Evolutionary conservation across 768 basidiomycete genomes (phyloP), one percentile per base, ranked within the genome.

Genomic region (Naganishia antarctica): DNA sequence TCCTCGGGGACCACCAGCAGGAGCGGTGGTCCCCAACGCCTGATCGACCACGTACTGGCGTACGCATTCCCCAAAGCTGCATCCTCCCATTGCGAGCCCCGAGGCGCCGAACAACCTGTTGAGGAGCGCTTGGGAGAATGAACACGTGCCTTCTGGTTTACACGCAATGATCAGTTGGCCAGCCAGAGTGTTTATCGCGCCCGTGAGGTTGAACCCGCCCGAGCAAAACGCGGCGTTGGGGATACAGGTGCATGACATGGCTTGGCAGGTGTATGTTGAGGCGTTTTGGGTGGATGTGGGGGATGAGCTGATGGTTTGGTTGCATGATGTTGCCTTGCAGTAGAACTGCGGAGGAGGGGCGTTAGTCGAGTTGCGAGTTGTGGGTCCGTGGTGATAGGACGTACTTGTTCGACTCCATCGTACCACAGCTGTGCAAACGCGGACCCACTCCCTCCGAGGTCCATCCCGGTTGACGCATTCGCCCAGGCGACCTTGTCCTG

Each of bases 41-140:
- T 75, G 79, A 72, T 91, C 87, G 61, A 96, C 85, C 40, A 88
- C 85, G 63, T 81, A 82, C 74, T 94, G 91, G 3, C 82, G 79
- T 16, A 96, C 86, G 76, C 93, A 96, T 78, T 97, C 93, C 26
- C 93, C 93, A 69, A 87, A 93, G 0, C 79, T 80, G 76, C 93
- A 97, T 0, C 83, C 84, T 59, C 82, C 81, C 11, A 97, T 80
- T 6, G 80, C 69, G n/a, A 97, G 83, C 0, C 93, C 93, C 41
- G 76, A 71, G 0, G 81, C 67, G 8, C 91, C 91, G 70, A 97
- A 94, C 1, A 96, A 71, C 0, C 70, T 63, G 28, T 86, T 73
- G n/a, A 97, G 79, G 21, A 82, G 78, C 15, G 75, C 68, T 76
- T 96, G 90, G 72, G 87, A 82, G 81, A 97, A 96, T 12, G 82